These are phyloP conservation scores for Alternaria dauci DNA, from an alignment of 2,329 filamentous ascomycete genomes.

Conservation along the genomic window DNA sequence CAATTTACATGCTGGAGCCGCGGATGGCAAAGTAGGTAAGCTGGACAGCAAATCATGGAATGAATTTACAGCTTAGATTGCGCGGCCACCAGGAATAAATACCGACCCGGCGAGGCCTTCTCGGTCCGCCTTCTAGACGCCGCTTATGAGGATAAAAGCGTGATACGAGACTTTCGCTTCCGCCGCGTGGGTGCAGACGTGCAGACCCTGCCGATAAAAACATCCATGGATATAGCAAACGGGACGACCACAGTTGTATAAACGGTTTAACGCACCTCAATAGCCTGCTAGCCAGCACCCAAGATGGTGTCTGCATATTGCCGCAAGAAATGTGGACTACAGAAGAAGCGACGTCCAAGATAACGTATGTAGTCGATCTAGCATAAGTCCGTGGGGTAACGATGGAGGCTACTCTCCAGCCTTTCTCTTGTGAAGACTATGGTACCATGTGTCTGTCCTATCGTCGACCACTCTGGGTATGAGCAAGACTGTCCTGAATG, in stretches of 20 bases:
- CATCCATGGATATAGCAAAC: not conserved
- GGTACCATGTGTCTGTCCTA: not conserved
- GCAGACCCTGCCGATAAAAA: slow-evolving; percentile 16
- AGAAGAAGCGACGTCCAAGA: not conserved
- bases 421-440: not conserved
- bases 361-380: not conserved
- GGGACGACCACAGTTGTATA: slow-evolving; percentile 10
- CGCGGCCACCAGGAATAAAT: not conserved
- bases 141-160: slow-evolving; percentile 6
- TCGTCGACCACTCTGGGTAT: not conserved
- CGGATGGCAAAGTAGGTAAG: slow-evolving; percentile 11
- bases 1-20: slow-evolving; percentile 11
- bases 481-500: not conserved
- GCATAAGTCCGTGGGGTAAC: slow-evolving; percentile 5
- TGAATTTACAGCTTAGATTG: slow-evolving; percentile 24
- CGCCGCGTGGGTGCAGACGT: slow-evolving; percentile 18
- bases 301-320: slow-evolving; percentile 5
- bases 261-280: slow-evolving; percentile 7
- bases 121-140: slow-evolving; percentile 9
- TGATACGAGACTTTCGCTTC: slow-evolving; percentile 23
- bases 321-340: not conserved
- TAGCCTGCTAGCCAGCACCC: not conserved
- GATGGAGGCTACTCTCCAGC: slow-evolving; percentile 1
- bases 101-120: slow-evolving; percentile 10
- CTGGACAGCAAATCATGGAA: slow-evolving; percentile 10